A percentile compares a stretch with the other conserved stretches of the same genome.
Evolutionary conservation across 257 asterid species (phyloP).

Genomic region (Solanum ahanhuiri): DNA sequence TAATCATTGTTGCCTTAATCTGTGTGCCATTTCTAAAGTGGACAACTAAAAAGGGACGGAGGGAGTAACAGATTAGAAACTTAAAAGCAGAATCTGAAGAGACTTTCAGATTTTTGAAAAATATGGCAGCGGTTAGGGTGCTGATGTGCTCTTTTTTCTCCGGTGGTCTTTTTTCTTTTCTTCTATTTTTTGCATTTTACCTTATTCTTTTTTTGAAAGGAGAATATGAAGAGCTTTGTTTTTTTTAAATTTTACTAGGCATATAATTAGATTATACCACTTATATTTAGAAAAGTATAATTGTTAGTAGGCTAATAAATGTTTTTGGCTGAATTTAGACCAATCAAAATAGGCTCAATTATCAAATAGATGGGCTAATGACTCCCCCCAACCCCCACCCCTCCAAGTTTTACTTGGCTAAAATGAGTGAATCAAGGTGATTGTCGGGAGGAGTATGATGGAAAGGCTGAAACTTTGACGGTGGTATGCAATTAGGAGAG

Average conservation of each 20-base stretch:
- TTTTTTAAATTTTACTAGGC: neutral
- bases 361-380: neutral
- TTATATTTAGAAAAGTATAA: no score
- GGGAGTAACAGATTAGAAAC: neutral
- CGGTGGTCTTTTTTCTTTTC: neutral
- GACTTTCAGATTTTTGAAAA: neutral
- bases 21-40: no score
- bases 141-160: neutral
- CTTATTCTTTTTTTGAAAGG: neutral
- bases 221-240: neutral
- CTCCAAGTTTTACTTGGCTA: neutral
- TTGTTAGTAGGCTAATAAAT: no score
- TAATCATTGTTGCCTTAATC: no score
- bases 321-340: no score
- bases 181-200: neutral
- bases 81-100: neutral
- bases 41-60: no score
- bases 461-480: neutral
- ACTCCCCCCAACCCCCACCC: neutral
- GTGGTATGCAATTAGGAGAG: accelerated
- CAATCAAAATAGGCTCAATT: neutral
- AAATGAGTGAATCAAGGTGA: neutral
- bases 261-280: neutral
- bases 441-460: neutral
- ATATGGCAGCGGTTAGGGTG: neutral